phyloP scores from a whole-genome alignment of 345 rosid genomes.

The Streptanthus diversifolius region DNA sequence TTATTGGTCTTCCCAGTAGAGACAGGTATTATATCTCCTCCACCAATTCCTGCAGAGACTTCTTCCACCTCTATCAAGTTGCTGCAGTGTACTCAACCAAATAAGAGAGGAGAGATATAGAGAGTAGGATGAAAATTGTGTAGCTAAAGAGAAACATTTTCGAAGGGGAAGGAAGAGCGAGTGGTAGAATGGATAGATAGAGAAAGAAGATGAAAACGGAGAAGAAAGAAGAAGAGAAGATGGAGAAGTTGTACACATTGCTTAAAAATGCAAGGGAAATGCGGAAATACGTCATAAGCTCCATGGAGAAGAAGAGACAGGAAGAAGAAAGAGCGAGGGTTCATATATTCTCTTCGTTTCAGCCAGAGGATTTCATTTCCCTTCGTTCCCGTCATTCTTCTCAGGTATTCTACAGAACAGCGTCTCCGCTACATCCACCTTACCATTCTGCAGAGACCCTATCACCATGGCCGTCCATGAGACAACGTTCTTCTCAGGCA shows the following conservation, averaged over 20 bases:
- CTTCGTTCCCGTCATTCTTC: conserved; percentile 54
- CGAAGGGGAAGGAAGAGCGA: not conserved
- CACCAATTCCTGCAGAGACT: conserved; percentile 11
- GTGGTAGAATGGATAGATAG: conserved; percentile 36
- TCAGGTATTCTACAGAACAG: conserved; percentile 42
- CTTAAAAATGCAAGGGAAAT: conserved; percentile 46
- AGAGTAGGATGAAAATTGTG: not conserved
- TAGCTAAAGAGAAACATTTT: not conserved
- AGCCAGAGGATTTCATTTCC: conserved; percentile 47
- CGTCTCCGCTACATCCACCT: too few relatives aligned
- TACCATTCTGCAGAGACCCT: too few relatives aligned
- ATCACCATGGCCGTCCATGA: too few relatives aligned
- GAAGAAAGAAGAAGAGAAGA: conserved; percentile 43
- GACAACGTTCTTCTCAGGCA: too few relatives aligned
- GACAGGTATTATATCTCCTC: not conserved
- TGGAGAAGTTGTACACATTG: conserved; percentile 56
- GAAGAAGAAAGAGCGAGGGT: conserved; percentile 1
- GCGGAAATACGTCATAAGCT: conserved; percentile 22
- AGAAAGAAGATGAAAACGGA: conserved; percentile 46
- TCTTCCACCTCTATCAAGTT: conserved; percentile 1
- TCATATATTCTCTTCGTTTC: conserved; percentile 45
- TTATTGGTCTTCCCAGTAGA: conserved; percentile 12
- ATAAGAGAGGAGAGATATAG: not conserved
- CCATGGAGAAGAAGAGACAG: conserved; percentile 15
- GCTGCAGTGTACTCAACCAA: not conserved